phyloP scores from a whole-genome alignment of 75 land plant genomes.

The Chamaecyparis obtusa region DNA sequence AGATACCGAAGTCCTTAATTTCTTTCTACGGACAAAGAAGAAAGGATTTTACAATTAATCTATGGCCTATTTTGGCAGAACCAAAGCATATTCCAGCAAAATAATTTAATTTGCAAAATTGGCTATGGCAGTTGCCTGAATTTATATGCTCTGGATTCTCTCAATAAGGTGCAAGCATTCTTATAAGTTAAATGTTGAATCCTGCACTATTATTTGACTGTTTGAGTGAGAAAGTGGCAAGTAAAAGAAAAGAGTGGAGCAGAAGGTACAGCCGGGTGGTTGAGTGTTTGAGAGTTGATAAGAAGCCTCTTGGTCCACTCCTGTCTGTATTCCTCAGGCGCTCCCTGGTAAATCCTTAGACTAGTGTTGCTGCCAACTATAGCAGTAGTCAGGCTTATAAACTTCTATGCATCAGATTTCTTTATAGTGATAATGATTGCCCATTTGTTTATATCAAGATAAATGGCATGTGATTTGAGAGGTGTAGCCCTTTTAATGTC shows the following conservation, averaged over 20 bases:
- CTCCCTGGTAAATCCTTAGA: background rate
- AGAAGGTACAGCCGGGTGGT: background rate
- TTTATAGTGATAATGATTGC: too few relatives aligned
- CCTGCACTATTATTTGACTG: background rate
- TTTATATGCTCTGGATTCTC: background rate
- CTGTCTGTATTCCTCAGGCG: background rate
- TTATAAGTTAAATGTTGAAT: background rate
- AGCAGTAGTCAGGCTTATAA: background rate
- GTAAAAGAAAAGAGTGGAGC: background rate
- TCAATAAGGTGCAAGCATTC: background rate
- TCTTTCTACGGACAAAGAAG: background rate
- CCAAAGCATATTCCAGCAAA: background rate
- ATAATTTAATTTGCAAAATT: background rate
- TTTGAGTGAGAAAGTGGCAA: background rate
- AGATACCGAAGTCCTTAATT: background rate
- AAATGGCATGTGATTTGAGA: too few relatives aligned
- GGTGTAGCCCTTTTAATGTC: too few relatives aligned
- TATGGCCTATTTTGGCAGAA: background rate
- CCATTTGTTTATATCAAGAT: too few relatives aligned
- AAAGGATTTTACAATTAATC: background rate
- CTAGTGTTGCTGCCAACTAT: background rate
- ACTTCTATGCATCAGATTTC: too few relatives aligned
- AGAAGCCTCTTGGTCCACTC: background rate
- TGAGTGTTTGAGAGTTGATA: background rate
- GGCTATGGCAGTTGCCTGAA: background rate